Evolutionary conservation across 2,329 filamentous ascomycete genomes (phyloP), one percentile per base, ranked within the genome.

Genomic region (Sclerotinia sclerotiorum): DNA sequence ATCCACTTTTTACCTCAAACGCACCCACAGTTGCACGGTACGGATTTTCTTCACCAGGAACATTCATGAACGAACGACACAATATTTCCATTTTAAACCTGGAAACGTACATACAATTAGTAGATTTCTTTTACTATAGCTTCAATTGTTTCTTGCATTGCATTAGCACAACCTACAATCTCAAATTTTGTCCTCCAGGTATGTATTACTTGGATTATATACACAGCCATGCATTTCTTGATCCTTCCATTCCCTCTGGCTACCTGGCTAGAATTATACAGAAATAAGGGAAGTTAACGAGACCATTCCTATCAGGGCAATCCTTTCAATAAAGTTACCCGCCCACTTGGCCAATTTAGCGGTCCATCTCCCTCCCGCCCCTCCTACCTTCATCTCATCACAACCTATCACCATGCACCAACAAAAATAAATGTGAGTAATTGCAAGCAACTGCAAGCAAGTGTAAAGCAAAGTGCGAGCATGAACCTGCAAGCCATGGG

Each of bases 321-420:
- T 29, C 56, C 35, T 62, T 24, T 63, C 57, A 48, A 67, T 67
- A 56, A 56, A 48, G 44, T 68, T 68, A 64, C 60, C 60, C 66
- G 66, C 66, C 66, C 66, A 56, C 21, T 42, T 42, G 39, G 48
- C n/a, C 65, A 17, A 29, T 55, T 32, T 65, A 17, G 62, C 48
- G 65, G 29, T 67, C 46, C 52, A 61, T 29, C n/a, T 24, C 51
- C 39, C n/a, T 42, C 56, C 57, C 27, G 13, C 57, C 19, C 58
- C 19, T 24, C 35, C 35, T 29, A 39, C 52, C 35, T 19, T 19
- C 46, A 67, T 32, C 56, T 63, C 42, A 13, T 54, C 66, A 61
- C 39, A 67, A 69, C 61, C 58, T 66, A 70, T 68, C 70, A 70
- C 44, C 32, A 46, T 56, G 39, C 62, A 48, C 55, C 39, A 57